phyloP scores from a whole-genome alignment of 345 rosid genomes.

The Eucalyptus brandiana region DNA sequence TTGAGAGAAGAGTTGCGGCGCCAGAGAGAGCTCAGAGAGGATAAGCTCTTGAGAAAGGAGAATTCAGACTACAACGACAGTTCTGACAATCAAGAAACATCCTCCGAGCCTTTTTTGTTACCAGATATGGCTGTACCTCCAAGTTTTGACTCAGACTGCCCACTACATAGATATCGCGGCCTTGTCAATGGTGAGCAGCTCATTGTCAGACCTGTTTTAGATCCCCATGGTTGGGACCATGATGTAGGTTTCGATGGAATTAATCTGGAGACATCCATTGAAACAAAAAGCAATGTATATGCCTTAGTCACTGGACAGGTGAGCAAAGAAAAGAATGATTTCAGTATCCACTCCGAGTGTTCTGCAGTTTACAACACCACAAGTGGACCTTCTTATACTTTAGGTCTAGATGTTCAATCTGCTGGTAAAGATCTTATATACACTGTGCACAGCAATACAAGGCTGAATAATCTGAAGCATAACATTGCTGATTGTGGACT shows the following conservation, averaged over 20 bases:
- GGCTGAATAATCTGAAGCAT: slow-evolving; percentile 45
- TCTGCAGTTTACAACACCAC: slow-evolving; percentile 44
- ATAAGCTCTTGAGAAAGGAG: slow-evolving; percentile 26
- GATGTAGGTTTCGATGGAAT: slow-evolving; percentile 92
- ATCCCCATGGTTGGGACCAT: slow-evolving; percentile 94
- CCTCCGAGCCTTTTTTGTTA: slow-evolving; percentile 42
- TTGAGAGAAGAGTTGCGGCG: slow-evolving; percentile 56
- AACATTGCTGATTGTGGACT: slow-evolving; percentile 55
- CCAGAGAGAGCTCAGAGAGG: slow-evolving; percentile 30
- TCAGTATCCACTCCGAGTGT: slow-evolving; percentile 70
- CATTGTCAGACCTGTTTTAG: slow-evolving; percentile 74
- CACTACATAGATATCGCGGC: slow-evolving; percentile 55
- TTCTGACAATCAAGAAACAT: slow-evolving; percentile 10
- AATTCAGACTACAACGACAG: slow-evolving; percentile 4
- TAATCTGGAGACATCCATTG: slow-evolving; percentile 61
- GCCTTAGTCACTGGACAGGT: slow-evolving; percentile 60
- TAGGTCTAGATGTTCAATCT: slow-evolving; percentile 72
- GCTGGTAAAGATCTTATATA: slow-evolving; percentile 64
- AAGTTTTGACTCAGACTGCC: slow-evolving; percentile 69
- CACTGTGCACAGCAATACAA: slow-evolving; percentile 46
- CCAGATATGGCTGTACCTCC: slow-evolving; percentile 85
- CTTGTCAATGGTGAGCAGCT: slow-evolving; percentile 43
- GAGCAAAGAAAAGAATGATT: slow-evolving; percentile 70
- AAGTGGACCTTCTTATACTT: slow-evolving; percentile 35
- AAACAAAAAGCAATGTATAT: slow-evolving; percentile 27